Evolutionary conservation across 257 asterid species (phyloP).

Genomic region (Solanum chaucha): DNA sequence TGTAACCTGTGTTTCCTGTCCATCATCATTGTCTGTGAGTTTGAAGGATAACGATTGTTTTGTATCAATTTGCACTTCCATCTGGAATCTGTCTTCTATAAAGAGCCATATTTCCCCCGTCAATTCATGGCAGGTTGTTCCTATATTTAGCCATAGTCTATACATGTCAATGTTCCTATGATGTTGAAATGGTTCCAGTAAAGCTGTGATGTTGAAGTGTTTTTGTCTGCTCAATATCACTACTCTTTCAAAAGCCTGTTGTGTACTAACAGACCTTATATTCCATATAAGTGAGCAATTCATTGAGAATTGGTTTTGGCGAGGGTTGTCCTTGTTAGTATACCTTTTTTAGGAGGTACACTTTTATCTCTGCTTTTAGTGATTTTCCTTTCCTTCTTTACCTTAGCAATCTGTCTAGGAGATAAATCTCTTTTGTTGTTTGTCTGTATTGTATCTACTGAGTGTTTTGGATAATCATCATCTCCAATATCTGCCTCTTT

Average conservation of each 20-base stretch:
- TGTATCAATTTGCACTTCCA: neutral
- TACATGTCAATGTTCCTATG: neutral
- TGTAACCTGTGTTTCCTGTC: neutral
- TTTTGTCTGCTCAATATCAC: neutral
- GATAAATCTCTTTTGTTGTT: neutral
- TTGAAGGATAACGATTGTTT: neutral
- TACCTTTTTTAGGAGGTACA: neutral
- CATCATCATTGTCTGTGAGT: neutral
- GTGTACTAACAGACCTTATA: neutral
- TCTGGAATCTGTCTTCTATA: neutral
- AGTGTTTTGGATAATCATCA: neutral
- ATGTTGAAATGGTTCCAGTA: neutral
- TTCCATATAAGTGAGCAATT: neutral
- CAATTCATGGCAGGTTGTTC: neutral
- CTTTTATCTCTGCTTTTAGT: neutral
- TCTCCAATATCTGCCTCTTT: neutral
- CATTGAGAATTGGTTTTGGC: neutral
- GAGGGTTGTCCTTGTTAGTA: neutral
- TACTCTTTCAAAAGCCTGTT: neutral
- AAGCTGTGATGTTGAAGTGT: neutral
- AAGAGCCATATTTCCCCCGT: neutral
- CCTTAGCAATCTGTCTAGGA: neutral
- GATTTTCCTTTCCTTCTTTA: neutral
- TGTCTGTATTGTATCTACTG: neutral
- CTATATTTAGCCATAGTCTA: neutral